Percentiles rank a stretch among this genome's conserved stretches.
These are phyloP conservation scores for Punctularia strigosozonata DNA, from an alignment of 768 basidiomycete genomes.

Conservation along the genomic window DNA sequence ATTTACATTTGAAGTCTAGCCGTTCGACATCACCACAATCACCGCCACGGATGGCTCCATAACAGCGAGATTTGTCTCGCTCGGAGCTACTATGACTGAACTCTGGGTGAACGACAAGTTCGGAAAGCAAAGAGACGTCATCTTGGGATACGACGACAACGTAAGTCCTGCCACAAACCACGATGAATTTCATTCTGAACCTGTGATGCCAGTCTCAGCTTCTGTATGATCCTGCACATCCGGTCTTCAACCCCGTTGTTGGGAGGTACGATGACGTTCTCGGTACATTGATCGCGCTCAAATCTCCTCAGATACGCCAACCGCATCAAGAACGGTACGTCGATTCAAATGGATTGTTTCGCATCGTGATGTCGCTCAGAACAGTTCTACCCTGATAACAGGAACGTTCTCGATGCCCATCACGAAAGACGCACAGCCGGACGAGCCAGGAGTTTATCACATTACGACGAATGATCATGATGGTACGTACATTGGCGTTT, in stretches of 20 bases:
- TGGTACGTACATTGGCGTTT: constrained; percentile 20
- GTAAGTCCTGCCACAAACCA: constrained; percentile 15
- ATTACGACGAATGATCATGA: constrained; percentile 39
- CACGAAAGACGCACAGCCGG: constrained; percentile 29
- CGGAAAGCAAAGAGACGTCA: constrained; percentile 35
- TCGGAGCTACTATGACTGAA: constrained; percentile 44
- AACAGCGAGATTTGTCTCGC: constrained; percentile 43
- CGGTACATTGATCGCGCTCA: constrained; percentile 12
- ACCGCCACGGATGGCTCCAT: constrained; percentile 43
- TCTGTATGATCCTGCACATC: constrained; percentile 33
- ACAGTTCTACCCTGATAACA: constrained; percentile 12
- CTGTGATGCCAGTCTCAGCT: constrained; percentile 21
- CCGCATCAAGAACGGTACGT: constrained; percentile 36
- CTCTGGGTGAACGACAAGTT: constrained; percentile 43
- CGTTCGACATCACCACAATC: constrained; percentile 35
- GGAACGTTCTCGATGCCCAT: constrained; percentile 45
- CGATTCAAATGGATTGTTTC: background rate
- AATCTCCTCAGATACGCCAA: constrained; percentile 38
- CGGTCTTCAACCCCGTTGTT: constrained; percentile 25
- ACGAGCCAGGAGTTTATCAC: constrained; percentile 33
- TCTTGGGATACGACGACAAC: constrained; percentile 49
- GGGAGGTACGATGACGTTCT: constrained; percentile 8
- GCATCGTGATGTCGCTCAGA: no score
- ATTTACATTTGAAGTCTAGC: constrained; percentile 17
- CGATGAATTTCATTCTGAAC: background rate